A percentile compares a stretch with the other conserved stretches of the same genome.
phyloP scores from a whole-genome alignment of 176 grass and related monocot genomes.

The Calamus simplicifolius region DNA sequence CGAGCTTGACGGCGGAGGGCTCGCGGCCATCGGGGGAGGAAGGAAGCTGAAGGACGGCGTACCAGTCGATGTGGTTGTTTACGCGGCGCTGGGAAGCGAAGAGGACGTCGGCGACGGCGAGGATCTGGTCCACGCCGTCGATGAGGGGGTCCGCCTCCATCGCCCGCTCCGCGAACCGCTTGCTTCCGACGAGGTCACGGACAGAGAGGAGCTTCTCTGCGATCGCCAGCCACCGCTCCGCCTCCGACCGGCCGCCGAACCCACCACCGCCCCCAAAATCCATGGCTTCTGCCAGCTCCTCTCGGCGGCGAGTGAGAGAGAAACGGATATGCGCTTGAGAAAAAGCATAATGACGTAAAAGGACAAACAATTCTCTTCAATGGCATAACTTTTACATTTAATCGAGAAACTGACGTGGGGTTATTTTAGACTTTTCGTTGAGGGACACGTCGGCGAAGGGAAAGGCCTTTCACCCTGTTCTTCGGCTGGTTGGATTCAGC shows the following conservation, averaged over 20 bases:
- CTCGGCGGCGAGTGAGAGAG: not conserved
- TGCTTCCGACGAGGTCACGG: constrained; percentile 79
- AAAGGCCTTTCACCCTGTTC: too few relatives aligned
- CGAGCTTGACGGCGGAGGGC: constrained; percentile 27
- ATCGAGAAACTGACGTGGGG: too few relatives aligned
- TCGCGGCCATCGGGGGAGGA: constrained; percentile 15
- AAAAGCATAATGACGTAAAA: too few relatives aligned
- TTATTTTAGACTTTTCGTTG: too few relatives aligned
- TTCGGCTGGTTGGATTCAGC: too few relatives aligned
- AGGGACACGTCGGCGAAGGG: too few relatives aligned
- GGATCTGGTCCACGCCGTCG: constrained; percentile 70
- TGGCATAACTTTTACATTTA: too few relatives aligned
- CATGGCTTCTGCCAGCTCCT: not conserved
- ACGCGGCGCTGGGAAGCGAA: constrained; percentile 75
- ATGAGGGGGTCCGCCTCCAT: constrained; percentile 66
- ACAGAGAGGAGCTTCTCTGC: constrained; percentile 60
- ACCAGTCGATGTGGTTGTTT: constrained; percentile 64
- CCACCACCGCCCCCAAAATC: constrained; percentile 24
- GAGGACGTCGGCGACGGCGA: constrained; percentile 85
- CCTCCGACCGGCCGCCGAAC: constrained; percentile 38
- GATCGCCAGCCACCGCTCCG: constrained; percentile 75
- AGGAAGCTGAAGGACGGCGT: constrained; percentile 41
- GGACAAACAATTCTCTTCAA: too few relatives aligned
- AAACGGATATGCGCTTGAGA: too few relatives aligned
- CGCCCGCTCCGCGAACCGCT: constrained; percentile 85